Percentiles rank a stretch among this genome's conserved stretches.
These are phyloP conservation scores for Trichophyton schoenleinii DNA, from an alignment of 2,329 filamentous ascomycete genomes.

Conservation along the genomic window DNA sequence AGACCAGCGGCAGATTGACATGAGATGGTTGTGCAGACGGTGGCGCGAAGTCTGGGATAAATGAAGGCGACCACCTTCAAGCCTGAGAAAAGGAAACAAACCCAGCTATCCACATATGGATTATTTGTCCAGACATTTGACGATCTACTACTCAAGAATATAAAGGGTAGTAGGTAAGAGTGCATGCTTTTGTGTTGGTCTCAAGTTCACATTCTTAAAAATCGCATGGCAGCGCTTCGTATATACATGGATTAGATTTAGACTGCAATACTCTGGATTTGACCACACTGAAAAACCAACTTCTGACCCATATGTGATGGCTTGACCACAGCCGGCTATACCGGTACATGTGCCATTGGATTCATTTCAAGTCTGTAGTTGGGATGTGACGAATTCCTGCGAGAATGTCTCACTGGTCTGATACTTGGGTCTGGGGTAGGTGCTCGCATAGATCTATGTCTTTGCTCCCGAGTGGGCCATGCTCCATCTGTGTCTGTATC, in stretches of 20 bases:
- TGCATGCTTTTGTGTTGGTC: neutral
- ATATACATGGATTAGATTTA: constrained; percentile 2
- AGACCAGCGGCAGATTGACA: neutral
- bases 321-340: neutral
- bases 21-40: neutral
- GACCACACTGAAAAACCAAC: neutral
- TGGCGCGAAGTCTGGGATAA: neutral
- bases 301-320: neutral
- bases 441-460: neutral
- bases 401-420: neutral
- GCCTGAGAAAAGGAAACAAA: too few relatives aligned
- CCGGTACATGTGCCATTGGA: neutral
- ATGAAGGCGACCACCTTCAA: neutral
- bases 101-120: neutral
- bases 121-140: neutral
- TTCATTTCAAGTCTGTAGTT: neutral
- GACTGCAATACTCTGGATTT: neutral
- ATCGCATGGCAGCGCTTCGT: neutral
- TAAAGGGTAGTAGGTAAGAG: neutral
- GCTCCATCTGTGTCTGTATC: neutral
- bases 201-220: too few relatives aligned
- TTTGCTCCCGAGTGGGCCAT: neutral
- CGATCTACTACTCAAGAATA: neutral
- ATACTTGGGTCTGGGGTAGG: neutral
- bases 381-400: neutral